Base-by-base conservation (phyloP, 2,329 filamentous ascomycete genomes). In the Chaetothyriales sp. region DNA sequence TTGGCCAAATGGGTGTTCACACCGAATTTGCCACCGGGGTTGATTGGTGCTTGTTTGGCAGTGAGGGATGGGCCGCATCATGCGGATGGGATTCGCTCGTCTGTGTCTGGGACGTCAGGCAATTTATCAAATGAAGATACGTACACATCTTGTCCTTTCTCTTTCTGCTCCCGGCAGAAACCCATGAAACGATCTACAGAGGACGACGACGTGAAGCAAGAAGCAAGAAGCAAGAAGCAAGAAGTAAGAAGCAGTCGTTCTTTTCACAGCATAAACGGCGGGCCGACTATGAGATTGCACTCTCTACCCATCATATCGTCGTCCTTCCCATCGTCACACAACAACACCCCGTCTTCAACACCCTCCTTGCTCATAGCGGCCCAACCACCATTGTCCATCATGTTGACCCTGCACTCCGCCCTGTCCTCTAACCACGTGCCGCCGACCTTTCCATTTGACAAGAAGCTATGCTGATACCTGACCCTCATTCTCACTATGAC, bases 21-120 rank as follows among this genome's bases (percentile, higher is more conserved):
- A 95, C 90, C 0, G 92, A 98, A 70, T 98, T 98, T 62, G 88
- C 84, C 8, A 95, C 88, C 2, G 92, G 92, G 6, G 85, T 96
- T 0, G 92, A 98, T 66, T 98, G 93, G 92, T 98, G 92, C 68
- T 68, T 98, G 44, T 98, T 98, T 66, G 92, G 92, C 3, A 84
- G 80, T 20, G 89, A 94, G 57, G 92, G 92, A 4, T 98, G 92
- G 92, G 89, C 89, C 59, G 89, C 92, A 1, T 93, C 86, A 55
- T 86, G 84, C 1, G 89, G 87, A 0, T 98, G 92, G 92, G 92
- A 98, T 62, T 88, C 95, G 70, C 77, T 81, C 60, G 76, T 98
- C 9, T 72, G 93, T 60, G 78, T 98, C 5, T 98, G 90, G 90
- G 92, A 98, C 71, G 85, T 89, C 42, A 81, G 80, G 59, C 74